These are phyloP conservation scores for Lagenaria siceraria DNA, from an alignment of 306 rosid genomes.

Conservation along the genomic window DNA sequence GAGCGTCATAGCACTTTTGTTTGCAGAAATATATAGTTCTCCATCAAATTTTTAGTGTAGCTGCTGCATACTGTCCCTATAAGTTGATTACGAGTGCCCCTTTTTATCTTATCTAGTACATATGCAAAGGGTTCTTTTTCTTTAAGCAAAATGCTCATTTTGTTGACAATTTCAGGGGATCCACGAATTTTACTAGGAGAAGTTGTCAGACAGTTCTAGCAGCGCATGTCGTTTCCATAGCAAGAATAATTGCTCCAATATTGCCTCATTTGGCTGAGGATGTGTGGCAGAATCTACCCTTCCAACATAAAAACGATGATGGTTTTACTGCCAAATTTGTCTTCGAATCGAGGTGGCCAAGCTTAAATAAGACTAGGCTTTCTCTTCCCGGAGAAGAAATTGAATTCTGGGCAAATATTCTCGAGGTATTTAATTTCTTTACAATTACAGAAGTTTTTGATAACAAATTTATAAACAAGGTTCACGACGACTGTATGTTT, in stretches of 20 bases:
- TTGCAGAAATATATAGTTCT: no score
- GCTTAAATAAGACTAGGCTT: conserved; percentile 57
- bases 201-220: conserved; percentile 96
- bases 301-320: conserved; percentile 38
- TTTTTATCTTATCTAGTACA: not conserved
- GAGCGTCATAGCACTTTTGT: not conserved
- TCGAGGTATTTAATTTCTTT: conserved; percentile 46
- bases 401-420: conserved; percentile 72
- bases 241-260: conserved; percentile 75
- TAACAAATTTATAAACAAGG: not conserved
- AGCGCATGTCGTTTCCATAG: conserved; percentile 66
- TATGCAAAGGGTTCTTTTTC: not conserved
- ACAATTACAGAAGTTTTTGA: not conserved
- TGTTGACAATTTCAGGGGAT: conserved; percentile 45
- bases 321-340: conserved; percentile 74
- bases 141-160: not conserved
- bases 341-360: conserved; percentile 91
- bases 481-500: not conserved
- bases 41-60: not conserved
- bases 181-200: conserved; percentile 73
- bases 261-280: conserved; percentile 99
- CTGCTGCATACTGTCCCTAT: not conserved
- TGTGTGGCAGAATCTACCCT: conserved; percentile 96
- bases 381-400: conserved; percentile 55
- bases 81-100: not conserved